Evolutionary conservation across 768 basidiomycete species (phyloP).

Genomic region (Xerocomus brunneocitrinus): DNA sequence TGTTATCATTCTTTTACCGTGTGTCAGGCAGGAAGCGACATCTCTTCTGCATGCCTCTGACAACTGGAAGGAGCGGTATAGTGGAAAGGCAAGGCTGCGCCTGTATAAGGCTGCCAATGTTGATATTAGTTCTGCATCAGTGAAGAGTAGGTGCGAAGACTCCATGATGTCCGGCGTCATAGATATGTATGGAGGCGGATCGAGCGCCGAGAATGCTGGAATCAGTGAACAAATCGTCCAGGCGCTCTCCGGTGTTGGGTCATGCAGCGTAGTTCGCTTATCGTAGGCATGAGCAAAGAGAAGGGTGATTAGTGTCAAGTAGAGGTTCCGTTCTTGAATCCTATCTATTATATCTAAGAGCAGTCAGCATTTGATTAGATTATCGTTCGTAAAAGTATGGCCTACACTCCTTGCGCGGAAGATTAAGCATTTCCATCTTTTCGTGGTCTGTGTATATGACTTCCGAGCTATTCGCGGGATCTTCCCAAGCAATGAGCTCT

Average conservation of each 20-base stretch:
- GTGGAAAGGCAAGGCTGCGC: constrained; percentile 69
- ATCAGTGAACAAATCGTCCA: constrained; percentile 77
- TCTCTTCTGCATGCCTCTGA: constrained; percentile 67
- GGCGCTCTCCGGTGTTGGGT: constrained; percentile 83
- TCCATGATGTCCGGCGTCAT: constrained; percentile 10
- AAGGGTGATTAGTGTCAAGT: constrained; percentile 64
- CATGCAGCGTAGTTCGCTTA: constrained; percentile 66
- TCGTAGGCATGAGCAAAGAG: constrained; percentile 84
- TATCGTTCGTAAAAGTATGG: neutral
- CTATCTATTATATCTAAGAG: constrained; percentile 55
- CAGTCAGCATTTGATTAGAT: neutral
- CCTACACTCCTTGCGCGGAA: constrained; percentile 53
- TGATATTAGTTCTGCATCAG: constrained; percentile 43
- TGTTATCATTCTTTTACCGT: constrained; percentile 58
- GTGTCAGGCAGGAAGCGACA: constrained; percentile 50
- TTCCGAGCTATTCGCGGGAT: constrained; percentile 43
- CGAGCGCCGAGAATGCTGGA: constrained; percentile 79
- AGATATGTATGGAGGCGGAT: constrained; percentile 52
- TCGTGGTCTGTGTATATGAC: constrained; percentile 69
- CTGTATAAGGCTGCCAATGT: constrained; percentile 64
- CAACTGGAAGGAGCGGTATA: constrained; percentile 74
- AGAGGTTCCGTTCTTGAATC: constrained; percentile 54
- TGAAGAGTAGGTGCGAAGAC: constrained; percentile 26
- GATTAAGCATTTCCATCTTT: constrained; percentile 56
- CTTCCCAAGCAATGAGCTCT: constrained; percentile 62